Evolutionary conservation across 805 yeast species (phyloP), one percentile per base, ranked within the genome.

Genomic region (Jamesozyma hellenica): DNA sequence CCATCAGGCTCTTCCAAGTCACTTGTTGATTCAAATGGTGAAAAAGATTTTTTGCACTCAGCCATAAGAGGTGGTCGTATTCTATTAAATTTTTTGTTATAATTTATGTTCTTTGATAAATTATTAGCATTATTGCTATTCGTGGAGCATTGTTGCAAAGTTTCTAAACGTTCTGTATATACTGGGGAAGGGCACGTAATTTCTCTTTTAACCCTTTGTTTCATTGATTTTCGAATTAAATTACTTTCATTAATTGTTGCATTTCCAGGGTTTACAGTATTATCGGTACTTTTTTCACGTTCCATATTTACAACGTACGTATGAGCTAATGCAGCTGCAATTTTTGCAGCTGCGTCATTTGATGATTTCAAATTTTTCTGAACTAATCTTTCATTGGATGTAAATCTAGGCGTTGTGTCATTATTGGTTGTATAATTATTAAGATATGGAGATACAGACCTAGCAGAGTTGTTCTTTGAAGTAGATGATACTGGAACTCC

Each of bases 281-380:
- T 18, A 17, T 31, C 34, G 5, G 4, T 9, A 27, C 14, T 32
- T 37, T 18, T 45, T 42, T 15, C n/a, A 4, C 23, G 23, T n/a
- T 44, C 41, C 36, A 39, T 33, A n/a, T 43, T 27, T 3, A 43
- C 23, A 4, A 49, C 28, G 35, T 41, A 42, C 3, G 43, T 32
- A 35, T 52, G 56, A 1, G 58, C 58, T 29, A 52, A 32, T 8
- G 49, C 48, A 4, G 58, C 58, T 11, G 58, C 58, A 13, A 42
- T 43, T 31, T 41, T 37, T 10, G 49, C 49, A 4, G 42, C 35
- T 25, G 6, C 26, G 2, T 21, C 17, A 17, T 29, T 26, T 5
- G 28, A 12, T 17, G 29, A 32, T 2, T 26, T 14, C 13, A 3
- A 19, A 13, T 21, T 21, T 21, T 21, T 21, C 8, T 5, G 5